Percentiles rank a stretch among this genome's conserved stretches.
phyloP scores from a whole-genome alignment of 805 yeast genomes.

The Lachancea dasiensis region DNA sequence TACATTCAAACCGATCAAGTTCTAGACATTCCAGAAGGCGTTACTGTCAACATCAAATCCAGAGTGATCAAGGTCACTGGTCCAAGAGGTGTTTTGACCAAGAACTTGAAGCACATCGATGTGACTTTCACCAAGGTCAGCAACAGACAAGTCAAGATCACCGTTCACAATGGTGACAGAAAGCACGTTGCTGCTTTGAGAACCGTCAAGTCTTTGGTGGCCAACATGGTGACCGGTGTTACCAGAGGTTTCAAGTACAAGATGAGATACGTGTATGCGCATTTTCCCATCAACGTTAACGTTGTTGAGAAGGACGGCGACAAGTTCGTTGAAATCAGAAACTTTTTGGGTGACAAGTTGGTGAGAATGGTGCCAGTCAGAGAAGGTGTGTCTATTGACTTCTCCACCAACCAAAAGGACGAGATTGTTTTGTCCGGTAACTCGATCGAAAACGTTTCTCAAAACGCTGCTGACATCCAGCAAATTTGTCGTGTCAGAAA shows the following conservation, averaged over 20 bases:
- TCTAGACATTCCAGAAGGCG: constrained; percentile 88
- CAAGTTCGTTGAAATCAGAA: constrained; percentile 89
- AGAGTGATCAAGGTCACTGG: constrained; percentile 88
- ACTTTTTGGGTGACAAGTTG: constrained; percentile 98
- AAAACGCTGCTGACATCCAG: constrained; percentile 97
- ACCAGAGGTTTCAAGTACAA: constrained; percentile 99
- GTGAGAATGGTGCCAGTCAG: constrained; percentile 81
- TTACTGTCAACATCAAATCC: constrained; percentile 84
- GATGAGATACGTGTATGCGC: constrained; percentile 99
- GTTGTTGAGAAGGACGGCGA: constrained; percentile 71
- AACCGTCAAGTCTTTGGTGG: constrained; percentile 92
- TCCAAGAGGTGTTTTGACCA: constrained; percentile 92
- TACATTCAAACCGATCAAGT: constrained; percentile 82
- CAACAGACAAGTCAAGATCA: constrained; percentile 71
- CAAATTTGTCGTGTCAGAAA: constrained; percentile 97
- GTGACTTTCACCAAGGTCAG: constrained; percentile 82
- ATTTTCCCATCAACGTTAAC: constrained; percentile 99
- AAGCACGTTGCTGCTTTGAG: constrained; percentile 99
- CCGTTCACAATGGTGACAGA: constrained; percentile 98
- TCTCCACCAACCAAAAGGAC: constrained; percentile 84
- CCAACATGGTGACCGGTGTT: constrained; percentile 97
- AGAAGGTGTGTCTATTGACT: constrained; percentile 84
- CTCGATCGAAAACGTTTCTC: constrained; percentile 96
- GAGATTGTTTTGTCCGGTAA: constrained; percentile 90
- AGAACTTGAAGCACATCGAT: constrained; percentile 93